Evolutionary conservation across 768 basidiomycete genomes (phyloP).

Genomic region (Amanita thiersii): DNA sequence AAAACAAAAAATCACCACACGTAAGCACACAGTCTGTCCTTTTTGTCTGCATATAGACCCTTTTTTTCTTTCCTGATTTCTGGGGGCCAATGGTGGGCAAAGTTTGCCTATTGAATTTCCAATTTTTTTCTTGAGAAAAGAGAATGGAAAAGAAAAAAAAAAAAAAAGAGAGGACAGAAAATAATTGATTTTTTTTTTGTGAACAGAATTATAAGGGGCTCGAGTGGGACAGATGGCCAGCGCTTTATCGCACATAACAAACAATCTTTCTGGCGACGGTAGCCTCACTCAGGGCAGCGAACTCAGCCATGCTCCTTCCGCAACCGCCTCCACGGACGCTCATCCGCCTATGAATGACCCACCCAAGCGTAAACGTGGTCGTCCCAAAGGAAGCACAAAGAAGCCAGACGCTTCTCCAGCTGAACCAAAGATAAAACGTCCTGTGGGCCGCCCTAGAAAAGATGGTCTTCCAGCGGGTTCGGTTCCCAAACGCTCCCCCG

Average conservation of each 20-base stretch:
- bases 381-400: conserved; percentile 77
- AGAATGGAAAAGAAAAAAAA: too few relatives aligned
- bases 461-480: conserved; percentile 78
- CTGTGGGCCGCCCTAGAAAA: conserved; percentile 75
- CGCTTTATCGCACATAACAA: conserved; percentile 5
- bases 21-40: conserved; percentile 4
- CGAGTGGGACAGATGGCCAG: conserved; percentile 9
- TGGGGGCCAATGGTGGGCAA: background rate
- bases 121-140: background rate
- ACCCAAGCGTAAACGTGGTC: conserved; percentile 62
- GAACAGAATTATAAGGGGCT: background rate
- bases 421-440: conserved; percentile 59
- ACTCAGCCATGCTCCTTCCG: background rate
- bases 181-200: conserved; percentile 9
- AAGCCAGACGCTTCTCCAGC: conserved; percentile 34
- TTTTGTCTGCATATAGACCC: too few relatives aligned
- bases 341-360: too few relatives aligned
- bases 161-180: too few relatives aligned
- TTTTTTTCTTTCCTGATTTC: background rate
- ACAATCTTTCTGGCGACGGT: background rate
- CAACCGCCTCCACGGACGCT: background rate
- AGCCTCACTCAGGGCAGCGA: background rate
- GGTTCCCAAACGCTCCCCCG: conserved; percentile 34
- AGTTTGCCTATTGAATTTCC: background rate
- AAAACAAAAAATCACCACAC: background rate